Evolutionary conservation across 495 filamentous ascomycete species (phyloP).

Genomic region (Corynascus novoguineensis): DNA sequence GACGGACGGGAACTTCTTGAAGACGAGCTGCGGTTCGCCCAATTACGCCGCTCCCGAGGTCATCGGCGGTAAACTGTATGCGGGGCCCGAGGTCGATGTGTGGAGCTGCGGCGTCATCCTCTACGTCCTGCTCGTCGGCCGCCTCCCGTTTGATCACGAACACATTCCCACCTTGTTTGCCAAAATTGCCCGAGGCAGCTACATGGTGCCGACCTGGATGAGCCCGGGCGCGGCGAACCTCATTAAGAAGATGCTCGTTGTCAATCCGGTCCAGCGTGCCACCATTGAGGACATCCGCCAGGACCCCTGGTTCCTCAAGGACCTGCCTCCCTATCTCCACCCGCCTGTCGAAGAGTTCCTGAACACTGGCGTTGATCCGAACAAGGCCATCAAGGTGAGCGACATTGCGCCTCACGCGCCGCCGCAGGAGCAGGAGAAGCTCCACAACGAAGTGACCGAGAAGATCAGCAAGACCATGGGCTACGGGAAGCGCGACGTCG

Average conservation of each 20-base stretch:
- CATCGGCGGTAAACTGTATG: conserved; percentile 95
- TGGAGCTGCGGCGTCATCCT: conserved; percentile 99
- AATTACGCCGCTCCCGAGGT: conserved; percentile 98
- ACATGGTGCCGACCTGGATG: conserved; percentile 82
- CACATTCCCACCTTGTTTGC: conserved; percentile 51
- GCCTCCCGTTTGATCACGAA: conserved; percentile 95
- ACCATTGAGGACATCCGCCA: conserved; percentile 89
- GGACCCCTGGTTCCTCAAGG: conserved; percentile 90
- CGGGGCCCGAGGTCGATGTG: conserved; percentile 95
- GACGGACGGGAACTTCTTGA: conserved; percentile 98
- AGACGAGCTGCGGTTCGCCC: conserved; percentile 95
- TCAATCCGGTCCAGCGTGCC: conserved; percentile 88
- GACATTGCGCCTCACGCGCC: conserved; percentile 74
- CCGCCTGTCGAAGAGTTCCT: conserved; percentile 90
- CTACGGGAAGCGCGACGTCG: conserved; percentile 89
- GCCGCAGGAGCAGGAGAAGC: conserved; percentile 71
- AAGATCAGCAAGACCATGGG: conserved; percentile 98
- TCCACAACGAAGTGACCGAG: conserved; percentile 83
- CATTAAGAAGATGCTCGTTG: conserved; percentile 89
- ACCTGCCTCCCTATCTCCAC: conserved; percentile 76
- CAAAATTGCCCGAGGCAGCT: conserved; percentile 59
- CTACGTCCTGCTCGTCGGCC: conserved; percentile 87
- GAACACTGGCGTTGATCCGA: conserved; percentile 85
- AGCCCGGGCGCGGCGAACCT: conserved; percentile 75
- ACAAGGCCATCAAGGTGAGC: conserved; percentile 77